phyloP scores from a whole-genome alignment of 768 basidiomycete species.

The Imleria badia region DNA sequence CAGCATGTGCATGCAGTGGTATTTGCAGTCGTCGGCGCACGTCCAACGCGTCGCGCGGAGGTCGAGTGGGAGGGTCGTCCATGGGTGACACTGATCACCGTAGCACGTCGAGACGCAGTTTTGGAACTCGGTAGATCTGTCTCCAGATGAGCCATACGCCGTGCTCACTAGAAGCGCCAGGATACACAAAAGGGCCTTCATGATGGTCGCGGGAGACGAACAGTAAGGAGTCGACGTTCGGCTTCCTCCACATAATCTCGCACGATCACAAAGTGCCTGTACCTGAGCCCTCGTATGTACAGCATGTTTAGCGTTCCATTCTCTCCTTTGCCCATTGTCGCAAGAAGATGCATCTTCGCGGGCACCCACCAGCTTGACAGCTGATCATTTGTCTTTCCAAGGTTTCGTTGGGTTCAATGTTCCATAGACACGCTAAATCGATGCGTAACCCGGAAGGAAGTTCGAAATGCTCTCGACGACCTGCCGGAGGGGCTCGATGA shows the following conservation, averaged over 20 bases:
- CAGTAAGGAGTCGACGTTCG: too few species aligned
- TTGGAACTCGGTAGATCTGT: conserved; percentile 35
- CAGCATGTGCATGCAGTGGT: conserved; percentile 80
- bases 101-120: conserved; percentile 38
- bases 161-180: conserved; percentile 12
- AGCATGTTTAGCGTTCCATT: too few species aligned
- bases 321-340: too few species aligned
- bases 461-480: neutral
- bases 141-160: conserved; percentile 30
- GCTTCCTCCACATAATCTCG: too few species aligned
- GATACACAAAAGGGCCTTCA: conserved; percentile 17
- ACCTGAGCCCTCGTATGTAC: too few species aligned
- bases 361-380: too few species aligned
- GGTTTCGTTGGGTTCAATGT: too few species aligned
- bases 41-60: conserved; percentile 81
- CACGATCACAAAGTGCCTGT: too few species aligned
- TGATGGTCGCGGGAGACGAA: conserved; percentile 4
- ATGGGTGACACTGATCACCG: conserved; percentile 30
- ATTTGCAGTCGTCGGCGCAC: conserved; percentile 85
- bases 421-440: neutral
- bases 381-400: too few species aligned
- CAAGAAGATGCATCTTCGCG: too few species aligned
- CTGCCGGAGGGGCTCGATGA: neutral
- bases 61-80: conserved; percentile 46
- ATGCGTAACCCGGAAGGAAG: neutral